Percentiles rank a stretch among this genome's conserved stretches.
These are phyloP conservation scores for Chlorella sp. DNA, from an alignment of 139 green algal species.

Conservation along the genomic window DNA sequence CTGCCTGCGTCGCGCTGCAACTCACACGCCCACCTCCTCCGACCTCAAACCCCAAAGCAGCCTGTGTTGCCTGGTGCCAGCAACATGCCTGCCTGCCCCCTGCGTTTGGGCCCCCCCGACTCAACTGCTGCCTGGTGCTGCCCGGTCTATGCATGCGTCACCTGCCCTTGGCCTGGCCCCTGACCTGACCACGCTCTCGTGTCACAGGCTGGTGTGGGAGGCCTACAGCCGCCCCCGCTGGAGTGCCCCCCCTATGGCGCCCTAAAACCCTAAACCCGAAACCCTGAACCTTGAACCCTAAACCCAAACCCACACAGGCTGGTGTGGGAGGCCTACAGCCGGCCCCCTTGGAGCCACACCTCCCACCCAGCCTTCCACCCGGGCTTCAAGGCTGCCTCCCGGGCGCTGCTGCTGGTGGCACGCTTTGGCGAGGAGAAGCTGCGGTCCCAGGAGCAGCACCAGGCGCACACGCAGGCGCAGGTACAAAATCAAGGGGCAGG, in stretches of 20 bases:
- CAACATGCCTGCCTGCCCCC: not conserved
- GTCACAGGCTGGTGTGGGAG: conserved; percentile 6
- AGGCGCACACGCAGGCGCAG: not conserved
- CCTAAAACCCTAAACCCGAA: no score
- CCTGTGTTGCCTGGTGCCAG: not conserved
- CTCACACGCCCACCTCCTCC: not conserved
- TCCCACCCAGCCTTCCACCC: not conserved
- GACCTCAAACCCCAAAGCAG: no score
- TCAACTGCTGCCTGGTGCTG: no score
- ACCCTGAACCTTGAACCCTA: no score
- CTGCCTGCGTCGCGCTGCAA: not conserved
- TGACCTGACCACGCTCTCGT: not conserved
- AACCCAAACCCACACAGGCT: no score
- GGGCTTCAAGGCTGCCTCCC: not conserved
- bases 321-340: conserved; percentile 18
- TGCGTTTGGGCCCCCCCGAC: no score
- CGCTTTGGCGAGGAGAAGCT: conserved; percentile 4
- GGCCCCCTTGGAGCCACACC: not conserved
- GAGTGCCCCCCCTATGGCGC: no score
- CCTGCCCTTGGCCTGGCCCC: not conserved
- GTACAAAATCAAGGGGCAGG: not conserved
- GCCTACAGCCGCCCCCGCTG: conserved; percentile 1
- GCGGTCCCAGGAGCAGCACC: no score
- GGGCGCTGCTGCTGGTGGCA: conserved; percentile 10
- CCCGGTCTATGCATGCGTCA: not conserved